These are phyloP conservation scores for Spiraea crenata DNA, from an alignment of 331 rosid genomes.

Conservation along the genomic window DNA sequence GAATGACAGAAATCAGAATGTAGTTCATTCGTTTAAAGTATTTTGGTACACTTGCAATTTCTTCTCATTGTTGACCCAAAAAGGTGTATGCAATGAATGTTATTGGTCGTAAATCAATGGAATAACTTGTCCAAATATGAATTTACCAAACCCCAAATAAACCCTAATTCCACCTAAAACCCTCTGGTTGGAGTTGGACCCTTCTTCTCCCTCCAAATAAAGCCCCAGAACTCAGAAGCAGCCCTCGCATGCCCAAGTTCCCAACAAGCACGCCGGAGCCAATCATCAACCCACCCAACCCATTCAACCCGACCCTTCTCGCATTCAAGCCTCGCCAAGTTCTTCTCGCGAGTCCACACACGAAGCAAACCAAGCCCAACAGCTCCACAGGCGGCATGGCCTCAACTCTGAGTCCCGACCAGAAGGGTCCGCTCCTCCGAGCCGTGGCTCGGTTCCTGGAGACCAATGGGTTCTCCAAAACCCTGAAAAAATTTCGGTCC, in stretches of 20 bases:
- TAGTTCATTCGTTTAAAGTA: no score
- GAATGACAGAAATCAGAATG: no score
- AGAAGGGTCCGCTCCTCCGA: constrained; percentile 37
- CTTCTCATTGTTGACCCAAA: no score
- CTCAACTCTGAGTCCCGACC: constrained; percentile 12
- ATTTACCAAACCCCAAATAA: not conserved
- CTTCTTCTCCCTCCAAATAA: constrained; percentile 11
- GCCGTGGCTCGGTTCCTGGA: constrained; percentile 43
- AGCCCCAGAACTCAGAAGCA: not conserved
- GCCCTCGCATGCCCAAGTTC: constrained; percentile 29
- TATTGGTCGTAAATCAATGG: not conserved
- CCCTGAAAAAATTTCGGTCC: constrained; percentile 46
- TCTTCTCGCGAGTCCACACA: constrained; percentile 25
- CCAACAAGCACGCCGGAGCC: constrained; percentile 5
- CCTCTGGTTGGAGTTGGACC: not conserved
- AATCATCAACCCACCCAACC: not conserved
- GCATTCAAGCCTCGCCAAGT: constrained; percentile 55
- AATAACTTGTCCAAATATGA: not conserved
- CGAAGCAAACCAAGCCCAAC: constrained; percentile 19
- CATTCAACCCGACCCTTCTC: constrained; percentile 28
- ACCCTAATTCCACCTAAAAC: constrained; percentile 19
- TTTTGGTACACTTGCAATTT: no score
- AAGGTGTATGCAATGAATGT: not conserved
- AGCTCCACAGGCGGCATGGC: not conserved
- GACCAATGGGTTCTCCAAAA: constrained; percentile 44